phyloP scores from a whole-genome alignment of 805 yeast genomes.

The Ogataea henricii region DNA sequence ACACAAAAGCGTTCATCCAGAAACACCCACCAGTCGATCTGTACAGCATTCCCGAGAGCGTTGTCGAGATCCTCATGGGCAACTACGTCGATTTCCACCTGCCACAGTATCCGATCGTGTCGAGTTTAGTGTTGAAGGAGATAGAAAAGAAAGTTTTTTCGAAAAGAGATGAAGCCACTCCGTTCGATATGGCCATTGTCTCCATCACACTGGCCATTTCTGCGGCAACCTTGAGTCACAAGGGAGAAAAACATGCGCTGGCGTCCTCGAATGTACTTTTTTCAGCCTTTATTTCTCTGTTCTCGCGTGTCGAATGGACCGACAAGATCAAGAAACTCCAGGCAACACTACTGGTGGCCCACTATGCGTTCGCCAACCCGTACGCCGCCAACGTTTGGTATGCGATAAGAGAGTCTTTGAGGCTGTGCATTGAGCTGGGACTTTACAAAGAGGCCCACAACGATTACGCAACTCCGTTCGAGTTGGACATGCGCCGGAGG shows the following conservation, averaged over 20 bases:
- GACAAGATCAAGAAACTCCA: conserved; percentile 14
- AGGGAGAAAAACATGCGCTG: conserved; percentile 13
- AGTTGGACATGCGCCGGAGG: conserved; percentile 13
- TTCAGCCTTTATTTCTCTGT: conserved; percentile 10
- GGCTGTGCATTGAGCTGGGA: conserved; percentile 17
- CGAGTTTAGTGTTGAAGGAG: conserved; percentile 14
- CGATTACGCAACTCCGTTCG: conserved; percentile 7
- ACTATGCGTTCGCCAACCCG: conserved; percentile 23
- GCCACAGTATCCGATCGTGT: conserved; percentile 21
- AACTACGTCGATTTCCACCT: conserved; percentile 18
- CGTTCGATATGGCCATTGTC: conserved; percentile 11
- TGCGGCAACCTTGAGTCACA: conserved; percentile 15
- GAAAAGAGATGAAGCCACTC: conserved; percentile 2
- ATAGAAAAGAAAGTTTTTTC: conserved; percentile 10
- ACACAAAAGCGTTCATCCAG: conserved; percentile 10
- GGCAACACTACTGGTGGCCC: conserved; percentile 15
- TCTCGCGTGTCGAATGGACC: conserved; percentile 8
- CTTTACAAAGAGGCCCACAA: conserved; percentile 13
- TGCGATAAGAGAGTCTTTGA: conserved; percentile 14
- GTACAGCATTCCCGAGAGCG: conserved; percentile 16
- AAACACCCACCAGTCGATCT: conserved; percentile 20
- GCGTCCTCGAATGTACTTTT: conserved; percentile 16
- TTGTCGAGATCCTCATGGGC: conserved; percentile 13
- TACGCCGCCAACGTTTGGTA: conserved; percentile 21
- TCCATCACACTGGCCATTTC: conserved; percentile 13